These are phyloP conservation scores for Suillus americanus DNA, from an alignment of 768 basidiomycete genomes.

Conservation along the genomic window DNA sequence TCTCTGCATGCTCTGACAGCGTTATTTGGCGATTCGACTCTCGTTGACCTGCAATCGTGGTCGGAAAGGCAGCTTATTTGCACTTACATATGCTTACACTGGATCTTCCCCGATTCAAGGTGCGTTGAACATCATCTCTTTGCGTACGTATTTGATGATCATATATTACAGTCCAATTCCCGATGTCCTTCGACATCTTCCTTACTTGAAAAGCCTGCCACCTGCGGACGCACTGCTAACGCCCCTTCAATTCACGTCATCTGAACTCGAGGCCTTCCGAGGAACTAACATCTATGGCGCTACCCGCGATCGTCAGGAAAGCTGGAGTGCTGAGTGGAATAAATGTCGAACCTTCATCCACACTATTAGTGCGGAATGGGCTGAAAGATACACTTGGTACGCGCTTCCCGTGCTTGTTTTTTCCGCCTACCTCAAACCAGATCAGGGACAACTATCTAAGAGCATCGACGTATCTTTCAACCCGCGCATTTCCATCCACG, in stretches of 20 bases:
- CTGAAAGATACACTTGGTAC: constrained; percentile 65
- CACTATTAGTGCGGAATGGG: constrained; percentile 41
- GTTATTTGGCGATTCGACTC: constrained; percentile 33
- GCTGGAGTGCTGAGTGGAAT: constrained; percentile 65
- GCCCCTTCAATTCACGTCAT: constrained; percentile 64
- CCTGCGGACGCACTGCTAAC: constrained; percentile 55
- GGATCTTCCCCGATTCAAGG: constrained; percentile 44
- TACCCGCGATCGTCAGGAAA: constrained; percentile 59
- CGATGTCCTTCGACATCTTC: constrained; percentile 6
- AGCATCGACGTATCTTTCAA: constrained; percentile 77
- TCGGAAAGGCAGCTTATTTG: constrained; percentile 68
- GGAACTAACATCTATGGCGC: constrained; percentile 86
- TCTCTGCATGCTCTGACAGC: constrained; percentile 44
- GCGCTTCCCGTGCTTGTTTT: constrained; percentile 18
- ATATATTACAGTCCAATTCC: constrained; percentile 10
- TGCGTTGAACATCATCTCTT: constrained; percentile 25
- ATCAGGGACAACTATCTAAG: constrained; percentile 70
- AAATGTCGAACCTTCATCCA: constrained; percentile 45
- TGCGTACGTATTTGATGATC: constrained; percentile 8
- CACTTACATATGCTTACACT: constrained; percentile 66
- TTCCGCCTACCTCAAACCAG: constrained; percentile 9
- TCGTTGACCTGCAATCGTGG: constrained; percentile 37
- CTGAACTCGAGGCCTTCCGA: constrained; percentile 68
- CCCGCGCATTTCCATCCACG: constrained; percentile 87
- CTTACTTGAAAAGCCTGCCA: too few relatives aligned